Base-by-base conservation (phyloP, 2,329 filamentous ascomycete species). In the Verticillium nubilum region DNA sequence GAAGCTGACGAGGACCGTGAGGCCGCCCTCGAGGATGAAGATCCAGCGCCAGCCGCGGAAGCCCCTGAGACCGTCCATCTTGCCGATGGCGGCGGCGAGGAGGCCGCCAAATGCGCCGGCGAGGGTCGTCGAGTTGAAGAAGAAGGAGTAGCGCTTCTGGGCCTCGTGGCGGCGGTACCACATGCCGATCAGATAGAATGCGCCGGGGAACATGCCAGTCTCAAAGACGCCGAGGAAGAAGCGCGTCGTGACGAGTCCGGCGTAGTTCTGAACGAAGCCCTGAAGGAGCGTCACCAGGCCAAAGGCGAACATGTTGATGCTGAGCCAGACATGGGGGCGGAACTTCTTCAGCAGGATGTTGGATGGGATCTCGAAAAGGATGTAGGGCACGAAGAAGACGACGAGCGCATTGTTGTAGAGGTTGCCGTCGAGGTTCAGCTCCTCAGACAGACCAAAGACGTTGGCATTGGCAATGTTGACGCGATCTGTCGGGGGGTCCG, bases 71-170 rank as follows among this genome's bases (percentile, higher is more conserved):
- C 84, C 83, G 64, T 92, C 84, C 90, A 97, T 93, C 68, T 95
- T 91, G n/a, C 91, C 17, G 72, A 68, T 42, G 69, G 67, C 56
- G 68, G 73, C 15, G 70, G 73, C 56, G 67, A 66, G n/a, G 67
- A 72, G 47, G 35, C 60, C 59, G 54, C 57, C 19, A 61, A 72
- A 55, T 59, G 63, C 53, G 69, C 59, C 17, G 68, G 71, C 52
- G 67, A 72, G 59, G 56, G 88, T 90, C 0, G 90, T 93, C 28
- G 83, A 91, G 68, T 85, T 87, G 79, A 98, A 98, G 80, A 98
- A 98, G 79, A 98, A 93, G 17, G 88, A 90, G 76, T 93, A 97
- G 29, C 95, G 87, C 68, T 92, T 91, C 74, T 98, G 94, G 2
- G 93, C 92, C 75, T 98, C 95, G 52, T 80, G 80, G 61, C 94